Percentiles rank a stretch among this genome's conserved stretches.
Conservation (phyloP, 1,284 basidiomycete genomes). For the Sanguinoderma infundibulare region DNA sequence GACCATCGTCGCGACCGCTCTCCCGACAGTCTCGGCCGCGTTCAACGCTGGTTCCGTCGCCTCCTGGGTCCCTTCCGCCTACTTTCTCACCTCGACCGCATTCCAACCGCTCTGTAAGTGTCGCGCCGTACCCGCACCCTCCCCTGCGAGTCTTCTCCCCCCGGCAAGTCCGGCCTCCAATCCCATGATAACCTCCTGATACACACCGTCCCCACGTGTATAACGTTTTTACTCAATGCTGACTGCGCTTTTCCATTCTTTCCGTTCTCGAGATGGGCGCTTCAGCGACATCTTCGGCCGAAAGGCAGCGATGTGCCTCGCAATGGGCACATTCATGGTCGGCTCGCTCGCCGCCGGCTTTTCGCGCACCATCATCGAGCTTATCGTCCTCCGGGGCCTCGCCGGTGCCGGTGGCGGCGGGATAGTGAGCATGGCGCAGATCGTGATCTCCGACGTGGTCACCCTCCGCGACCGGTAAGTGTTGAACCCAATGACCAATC, state of each 20-base stretch:
- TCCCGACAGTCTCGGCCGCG: slow-evolving; percentile 69
- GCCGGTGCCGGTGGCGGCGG: slow-evolving; percentile 74
- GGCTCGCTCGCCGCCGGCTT: slow-evolving; percentile 65
- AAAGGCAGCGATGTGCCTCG: slow-evolving; percentile 63
- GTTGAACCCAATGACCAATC: not conserved
- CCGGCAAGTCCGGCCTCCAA: not conserved
- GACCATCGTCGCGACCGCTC: slow-evolving; percentile 70
- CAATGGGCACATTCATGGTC: slow-evolving; percentile 66
- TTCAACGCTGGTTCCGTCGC: slow-evolving; percentile 71
- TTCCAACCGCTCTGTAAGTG: slow-evolving; percentile 55
- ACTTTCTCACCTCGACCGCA: slow-evolving; percentile 67
- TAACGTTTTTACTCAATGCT: not conserved
- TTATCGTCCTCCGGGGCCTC: slow-evolving; percentile 75
- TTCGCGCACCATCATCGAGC: slow-evolving; percentile 64
- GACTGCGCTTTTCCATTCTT: not conserved
- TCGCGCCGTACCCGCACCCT: too few species aligned
- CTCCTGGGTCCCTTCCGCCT: slow-evolving; percentile 74
- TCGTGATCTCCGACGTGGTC: slow-evolving; percentile 68
- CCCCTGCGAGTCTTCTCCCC: slow-evolving; percentile 17
- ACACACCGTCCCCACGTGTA: not conserved
- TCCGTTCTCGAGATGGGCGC: slow-evolving; percentile 52
- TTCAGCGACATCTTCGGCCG: slow-evolving; percentile 81
- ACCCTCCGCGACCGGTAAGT: slow-evolving; percentile 60
- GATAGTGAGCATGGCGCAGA: slow-evolving; percentile 67
- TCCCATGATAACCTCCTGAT: not conserved